phyloP scores from a whole-genome alignment of 139 green algal species.

The Chara braunii region DNA sequence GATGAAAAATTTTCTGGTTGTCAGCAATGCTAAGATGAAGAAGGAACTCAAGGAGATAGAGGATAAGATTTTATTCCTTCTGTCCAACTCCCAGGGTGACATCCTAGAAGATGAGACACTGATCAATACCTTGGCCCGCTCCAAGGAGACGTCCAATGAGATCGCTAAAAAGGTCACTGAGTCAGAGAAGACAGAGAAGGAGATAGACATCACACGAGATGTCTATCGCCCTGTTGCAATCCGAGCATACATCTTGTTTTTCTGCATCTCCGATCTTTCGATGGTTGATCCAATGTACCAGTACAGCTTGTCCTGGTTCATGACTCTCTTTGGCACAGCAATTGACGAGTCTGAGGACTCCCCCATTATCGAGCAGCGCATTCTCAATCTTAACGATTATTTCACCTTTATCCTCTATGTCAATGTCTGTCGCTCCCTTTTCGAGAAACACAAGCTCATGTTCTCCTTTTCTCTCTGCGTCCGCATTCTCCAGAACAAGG shows the following conservation, averaged over 20 bases:
- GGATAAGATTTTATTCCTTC: conserved; percentile 48
- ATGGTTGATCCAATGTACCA: conserved; percentile 75
- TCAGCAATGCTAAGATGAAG: conserved; percentile 76
- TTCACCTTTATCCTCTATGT: conserved; percentile 75
- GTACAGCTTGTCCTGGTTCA: conserved; percentile 61
- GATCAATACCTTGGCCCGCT: conserved; percentile 66
- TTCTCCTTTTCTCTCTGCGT: conserved; percentile 62
- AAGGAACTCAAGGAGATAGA: conserved; percentile 73
- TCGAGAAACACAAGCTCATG: conserved; percentile 75
- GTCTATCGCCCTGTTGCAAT: conserved; percentile 63
- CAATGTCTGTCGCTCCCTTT: conserved; percentile 70
- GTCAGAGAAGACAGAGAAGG: conserved; percentile 59
- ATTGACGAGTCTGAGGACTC: conserved; percentile 48
- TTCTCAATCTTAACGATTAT: conserved; percentile 57
- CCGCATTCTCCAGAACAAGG: conserved; percentile 45
- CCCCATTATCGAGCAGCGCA: conserved; percentile 53
- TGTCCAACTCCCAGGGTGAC: conserved; percentile 50
- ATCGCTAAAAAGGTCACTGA: conserved; percentile 57
- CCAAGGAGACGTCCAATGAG: conserved; percentile 69
- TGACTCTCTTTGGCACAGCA: conserved; percentile 49
- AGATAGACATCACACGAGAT: conserved; percentile 65
- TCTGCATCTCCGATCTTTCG: conserved; percentile 69
- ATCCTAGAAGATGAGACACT: conserved; percentile 74
- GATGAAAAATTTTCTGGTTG: conserved; percentile 62
- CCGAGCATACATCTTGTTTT: conserved; percentile 63